Evolutionary conservation across 2,329 filamentous ascomycete genomes (phyloP).

Genomic region (Aspergillus ruber): DNA sequence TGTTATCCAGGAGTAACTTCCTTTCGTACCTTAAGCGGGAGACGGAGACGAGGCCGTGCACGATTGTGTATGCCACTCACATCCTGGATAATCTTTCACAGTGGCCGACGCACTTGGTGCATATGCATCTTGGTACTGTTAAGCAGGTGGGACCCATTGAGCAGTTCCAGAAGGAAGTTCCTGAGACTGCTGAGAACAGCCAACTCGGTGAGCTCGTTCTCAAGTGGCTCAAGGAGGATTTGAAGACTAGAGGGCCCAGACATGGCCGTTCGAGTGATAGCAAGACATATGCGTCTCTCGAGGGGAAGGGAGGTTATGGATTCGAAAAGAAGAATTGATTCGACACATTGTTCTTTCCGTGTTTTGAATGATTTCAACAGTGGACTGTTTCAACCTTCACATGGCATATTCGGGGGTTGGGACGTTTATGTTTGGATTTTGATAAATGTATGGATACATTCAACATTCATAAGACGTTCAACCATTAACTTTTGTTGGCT

Average conservation of each 20-base stretch:
- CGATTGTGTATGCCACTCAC: constrained; percentile 95
- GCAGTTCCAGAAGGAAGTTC: constrained; percentile 55
- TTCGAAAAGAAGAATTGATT: constrained; percentile 40
- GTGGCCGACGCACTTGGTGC: constrained; percentile 93
- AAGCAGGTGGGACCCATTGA: constrained; percentile 78
- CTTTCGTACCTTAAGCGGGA: constrained; percentile 78
- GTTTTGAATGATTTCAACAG: constrained; percentile 19
- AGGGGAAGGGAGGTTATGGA: constrained; percentile 60
- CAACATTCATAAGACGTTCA: constrained; percentile 23
- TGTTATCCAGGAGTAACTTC: constrained; percentile 78
- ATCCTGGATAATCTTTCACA: constrained; percentile 90
- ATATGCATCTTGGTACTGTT: constrained; percentile 85
- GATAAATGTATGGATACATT: constrained; percentile 14
- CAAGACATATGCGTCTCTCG: constrained; percentile 47
- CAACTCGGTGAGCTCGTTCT: constrained; percentile 81
- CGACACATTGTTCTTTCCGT: constrained; percentile 1
- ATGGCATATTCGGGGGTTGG: constrained; percentile 17
- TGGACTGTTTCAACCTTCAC: constrained; percentile 20
- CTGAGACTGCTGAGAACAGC: constrained; percentile 64
- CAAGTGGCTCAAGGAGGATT: constrained; percentile 75
- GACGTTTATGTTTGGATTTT: constrained; percentile 11
- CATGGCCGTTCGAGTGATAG: constrained; percentile 50
- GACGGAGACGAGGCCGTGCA: constrained; percentile 74
- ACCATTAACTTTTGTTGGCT: constrained; percentile 8
- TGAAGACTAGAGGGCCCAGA: constrained; percentile 71